These are phyloP conservation scores for Brassica carinata DNA, from an alignment of 345 rosid species.

Conservation along the genomic window DNA sequence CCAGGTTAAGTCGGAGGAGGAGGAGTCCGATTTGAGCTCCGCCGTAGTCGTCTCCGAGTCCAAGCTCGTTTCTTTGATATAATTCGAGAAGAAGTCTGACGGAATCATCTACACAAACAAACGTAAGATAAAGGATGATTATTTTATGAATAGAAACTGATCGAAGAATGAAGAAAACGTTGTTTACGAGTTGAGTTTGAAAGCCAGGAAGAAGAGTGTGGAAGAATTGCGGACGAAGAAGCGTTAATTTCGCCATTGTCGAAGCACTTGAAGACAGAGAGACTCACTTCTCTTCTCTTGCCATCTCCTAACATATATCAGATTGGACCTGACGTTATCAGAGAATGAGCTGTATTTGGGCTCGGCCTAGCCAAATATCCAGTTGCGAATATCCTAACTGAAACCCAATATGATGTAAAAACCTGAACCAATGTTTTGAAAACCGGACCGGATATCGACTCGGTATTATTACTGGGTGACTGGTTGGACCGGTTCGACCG, in stretches of 20 bases:
- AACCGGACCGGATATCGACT: too few species aligned
- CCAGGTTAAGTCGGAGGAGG: not conserved
- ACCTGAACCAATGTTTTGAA: too few species aligned
- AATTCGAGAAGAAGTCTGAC: slow-evolving; percentile 16
- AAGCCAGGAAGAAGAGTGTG: slow-evolving; percentile 5
- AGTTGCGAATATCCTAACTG: too few species aligned
- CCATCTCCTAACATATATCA: too few species aligned
- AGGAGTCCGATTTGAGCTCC: slow-evolving; percentile 11
- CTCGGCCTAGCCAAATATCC: too few species aligned
- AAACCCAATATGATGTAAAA: too few species aligned
- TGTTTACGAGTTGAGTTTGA: slow-evolving; percentile 17
- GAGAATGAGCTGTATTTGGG: too few species aligned
- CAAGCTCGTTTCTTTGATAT: not conserved
- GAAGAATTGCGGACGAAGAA: slow-evolving; percentile 14
- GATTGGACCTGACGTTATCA: too few species aligned
- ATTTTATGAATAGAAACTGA: not conserved
- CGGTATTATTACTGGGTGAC: too few species aligned
- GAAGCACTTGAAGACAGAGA: not conserved
- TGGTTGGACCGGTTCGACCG: too few species aligned
- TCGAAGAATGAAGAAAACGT: not conserved
- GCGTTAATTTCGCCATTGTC: not conserved
- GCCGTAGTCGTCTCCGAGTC: not conserved
- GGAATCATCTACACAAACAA: slow-evolving; percentile 20
- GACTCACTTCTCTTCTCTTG: too few species aligned
- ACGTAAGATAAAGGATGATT: not conserved